Percentiles rank a stretch among this genome's conserved stretches.
These are phyloP conservation scores for Trichoderma koningiopsis DNA, from an alignment of 2,329 filamentous ascomycete species.

Conservation along the genomic window DNA sequence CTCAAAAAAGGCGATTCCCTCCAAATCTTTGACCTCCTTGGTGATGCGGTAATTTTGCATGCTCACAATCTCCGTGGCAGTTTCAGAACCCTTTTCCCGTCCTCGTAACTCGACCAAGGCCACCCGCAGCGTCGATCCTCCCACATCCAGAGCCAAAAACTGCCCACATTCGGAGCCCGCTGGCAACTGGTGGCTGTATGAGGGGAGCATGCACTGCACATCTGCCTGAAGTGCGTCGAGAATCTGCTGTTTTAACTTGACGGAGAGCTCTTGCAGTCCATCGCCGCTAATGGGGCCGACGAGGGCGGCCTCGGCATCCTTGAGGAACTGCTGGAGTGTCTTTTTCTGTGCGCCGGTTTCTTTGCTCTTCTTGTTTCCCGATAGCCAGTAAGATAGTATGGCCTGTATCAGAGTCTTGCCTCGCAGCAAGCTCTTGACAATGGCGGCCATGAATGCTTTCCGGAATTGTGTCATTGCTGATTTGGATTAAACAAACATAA, in stretches of 20 bases:
- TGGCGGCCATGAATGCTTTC: constrained; percentile 55
- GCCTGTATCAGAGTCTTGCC: constrained; percentile 63
- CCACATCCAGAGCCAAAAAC: constrained; percentile 67
- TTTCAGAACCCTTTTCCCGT: constrained; percentile 40
- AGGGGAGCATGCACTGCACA: constrained; percentile 64
- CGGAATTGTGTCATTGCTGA: constrained; percentile 60
- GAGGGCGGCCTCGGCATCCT: constrained; percentile 57
- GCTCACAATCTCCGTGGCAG: constrained; percentile 55
- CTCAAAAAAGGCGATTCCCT: constrained; percentile 64
- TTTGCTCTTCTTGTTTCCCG: constrained; percentile 36
- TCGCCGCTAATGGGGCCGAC: constrained; percentile 51
- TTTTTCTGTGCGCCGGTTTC: constrained; percentile 32
- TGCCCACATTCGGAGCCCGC: constrained; percentile 60
- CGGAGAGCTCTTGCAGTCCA: constrained; percentile 50
- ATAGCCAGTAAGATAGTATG: constrained; percentile 56
- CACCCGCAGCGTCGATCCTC: constrained; percentile 67
- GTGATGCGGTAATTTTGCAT: constrained; percentile 60
- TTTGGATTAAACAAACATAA: constrained; percentile 55
- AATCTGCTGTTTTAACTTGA: constrained; percentile 57
- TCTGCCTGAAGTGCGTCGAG: constrained; percentile 54
- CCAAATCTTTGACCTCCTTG: constrained; percentile 56
- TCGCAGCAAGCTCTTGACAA: constrained; percentile 59
- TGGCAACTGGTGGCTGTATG: constrained; percentile 66
- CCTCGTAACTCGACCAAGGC: constrained; percentile 63
- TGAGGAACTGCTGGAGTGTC: constrained; percentile 55